Percentiles rank a stretch among this genome's conserved stretches.
phyloP scores from a whole-genome alignment of 1,139 yeast genomes.

The Yamadazyma sp. region DNA sequence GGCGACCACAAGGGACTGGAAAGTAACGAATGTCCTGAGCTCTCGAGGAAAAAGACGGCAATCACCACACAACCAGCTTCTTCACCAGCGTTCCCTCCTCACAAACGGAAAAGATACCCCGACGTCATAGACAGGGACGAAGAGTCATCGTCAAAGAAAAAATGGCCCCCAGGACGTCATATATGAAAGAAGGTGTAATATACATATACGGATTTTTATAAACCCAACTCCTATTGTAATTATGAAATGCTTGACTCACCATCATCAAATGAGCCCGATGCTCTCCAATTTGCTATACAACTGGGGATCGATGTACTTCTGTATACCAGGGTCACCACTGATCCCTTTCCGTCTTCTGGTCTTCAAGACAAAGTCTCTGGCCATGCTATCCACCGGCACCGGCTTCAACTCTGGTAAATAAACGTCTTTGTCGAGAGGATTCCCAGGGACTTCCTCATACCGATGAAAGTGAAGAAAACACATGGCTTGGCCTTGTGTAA shows the following conservation, averaged over 20 bases:
- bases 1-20: too few species aligned
- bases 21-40: too few species aligned
- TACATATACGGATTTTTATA: neutral
- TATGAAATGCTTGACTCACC: slow-evolving; percentile 3
- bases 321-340: slow-evolving; percentile 73
- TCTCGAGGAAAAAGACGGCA: too few species aligned
- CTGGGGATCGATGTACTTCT: slow-evolving; percentile 67
- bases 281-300: slow-evolving; percentile 54
- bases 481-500: slow-evolving; percentile 77
- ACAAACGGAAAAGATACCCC: too few species aligned
- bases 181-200: too few species aligned
- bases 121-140: too few species aligned
- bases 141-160: too few species aligned
- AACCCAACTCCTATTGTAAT: neutral
- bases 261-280: slow-evolving; percentile 29
- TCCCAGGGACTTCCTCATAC: slow-evolving; percentile 89
- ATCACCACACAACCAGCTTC: neutral
- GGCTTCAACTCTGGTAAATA: slow-evolving; percentile 71
- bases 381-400: slow-evolving; percentile 66
- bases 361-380: slow-evolving; percentile 87
- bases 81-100: too few species aligned
- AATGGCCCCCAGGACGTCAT: too few species aligned
- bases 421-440: slow-evolving; percentile 73
- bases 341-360: slow-evolving; percentile 86
- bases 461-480: slow-evolving; percentile 63